phyloP scores from a whole-genome alignment of 2,329 filamentous ascomycete species.

The Monosporascus sp. region DNA sequence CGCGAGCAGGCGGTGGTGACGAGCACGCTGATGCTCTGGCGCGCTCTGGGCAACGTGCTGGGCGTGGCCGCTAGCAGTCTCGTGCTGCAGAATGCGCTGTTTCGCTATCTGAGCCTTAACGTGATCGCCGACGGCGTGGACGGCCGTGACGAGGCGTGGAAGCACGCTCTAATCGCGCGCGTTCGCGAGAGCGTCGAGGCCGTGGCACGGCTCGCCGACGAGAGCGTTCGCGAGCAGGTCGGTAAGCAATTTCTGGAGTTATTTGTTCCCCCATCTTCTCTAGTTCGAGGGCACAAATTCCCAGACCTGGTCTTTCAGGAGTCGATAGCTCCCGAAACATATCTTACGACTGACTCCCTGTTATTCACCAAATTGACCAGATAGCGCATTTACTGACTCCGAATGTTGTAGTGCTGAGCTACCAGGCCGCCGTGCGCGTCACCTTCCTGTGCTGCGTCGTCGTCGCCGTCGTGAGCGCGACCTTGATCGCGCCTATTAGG shows the following conservation, averaged over 20 bases:
- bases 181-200: constrained; percentile 53
- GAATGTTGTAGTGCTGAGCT: constrained; percentile 49
- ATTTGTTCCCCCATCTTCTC: too few relatives aligned
- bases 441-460: constrained; percentile 40
- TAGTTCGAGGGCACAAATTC: too few relatives aligned
- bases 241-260: too few relatives aligned
- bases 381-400: too few relatives aligned
- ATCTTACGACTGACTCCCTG: too few relatives aligned
- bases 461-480: constrained; percentile 43
- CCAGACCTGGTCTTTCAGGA: too few relatives aligned
- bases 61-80: constrained; percentile 69
- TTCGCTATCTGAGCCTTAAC: constrained; percentile 50
- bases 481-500: constrained; percentile 46
- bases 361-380: too few relatives aligned
- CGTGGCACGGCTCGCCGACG: constrained; percentile 37
- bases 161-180: constrained; percentile 46
- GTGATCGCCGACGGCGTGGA: constrained; percentile 35
- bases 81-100: constrained; percentile 66
- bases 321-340: too few relatives aligned
- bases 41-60: constrained; percentile 65
- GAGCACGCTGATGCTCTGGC: constrained; percentile 65
- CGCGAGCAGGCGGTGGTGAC: constrained; percentile 64
- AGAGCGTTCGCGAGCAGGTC: constrained; percentile 46
- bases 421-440: constrained; percentile 44
- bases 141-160: constrained; percentile 42